Evolutionary conservation across 768 basidiomycete genomes (phyloP).

Genomic region (Amanita rubescens): DNA sequence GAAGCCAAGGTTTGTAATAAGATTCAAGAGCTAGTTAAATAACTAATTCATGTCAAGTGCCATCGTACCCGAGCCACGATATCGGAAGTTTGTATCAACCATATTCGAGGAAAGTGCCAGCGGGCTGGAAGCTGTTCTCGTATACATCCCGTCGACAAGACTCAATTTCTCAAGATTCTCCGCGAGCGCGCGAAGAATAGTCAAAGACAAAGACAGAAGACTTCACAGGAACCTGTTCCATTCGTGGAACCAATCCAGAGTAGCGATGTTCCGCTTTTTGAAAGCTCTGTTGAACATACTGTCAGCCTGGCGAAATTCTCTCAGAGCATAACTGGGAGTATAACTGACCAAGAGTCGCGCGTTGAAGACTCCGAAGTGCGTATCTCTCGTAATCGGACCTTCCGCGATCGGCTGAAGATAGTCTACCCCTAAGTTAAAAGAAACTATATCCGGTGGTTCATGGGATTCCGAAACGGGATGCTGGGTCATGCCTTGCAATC

Average conservation of each 20-base stretch:
- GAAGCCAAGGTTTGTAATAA: neutral
- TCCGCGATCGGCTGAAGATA: neutral
- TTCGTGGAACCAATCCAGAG: neutral
- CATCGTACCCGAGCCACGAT: constrained; percentile 19
- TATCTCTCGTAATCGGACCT: neutral
- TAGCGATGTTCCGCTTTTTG: too few relatives aligned
- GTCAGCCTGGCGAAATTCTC: too few relatives aligned
- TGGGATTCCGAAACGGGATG: neutral
- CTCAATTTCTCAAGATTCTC: neutral
- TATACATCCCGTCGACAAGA: constrained; percentile 23
- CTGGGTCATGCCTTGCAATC: too few relatives aligned
- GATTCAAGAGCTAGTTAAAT: neutral
- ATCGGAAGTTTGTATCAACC: constrained; percentile 26
- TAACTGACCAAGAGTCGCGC: too few relatives aligned
- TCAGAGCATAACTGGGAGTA: too few relatives aligned
- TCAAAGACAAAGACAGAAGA: neutral
- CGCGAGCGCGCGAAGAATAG: neutral
- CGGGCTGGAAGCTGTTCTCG: constrained; percentile 15
- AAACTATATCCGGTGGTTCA: neutral
- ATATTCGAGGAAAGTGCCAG: constrained; percentile 18
- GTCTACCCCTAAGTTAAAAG: neutral
- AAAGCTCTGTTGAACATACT: too few relatives aligned
- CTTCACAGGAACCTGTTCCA: neutral
- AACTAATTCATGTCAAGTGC: constrained; percentile 15
- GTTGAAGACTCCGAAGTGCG: neutral